A percentile compares a stretch with the other conserved stretches of the same genome.
phyloP scores from a whole-genome alignment of 2,329 filamentous ascomycete genomes.

The Dryadomyces quercivorus region DNA sequence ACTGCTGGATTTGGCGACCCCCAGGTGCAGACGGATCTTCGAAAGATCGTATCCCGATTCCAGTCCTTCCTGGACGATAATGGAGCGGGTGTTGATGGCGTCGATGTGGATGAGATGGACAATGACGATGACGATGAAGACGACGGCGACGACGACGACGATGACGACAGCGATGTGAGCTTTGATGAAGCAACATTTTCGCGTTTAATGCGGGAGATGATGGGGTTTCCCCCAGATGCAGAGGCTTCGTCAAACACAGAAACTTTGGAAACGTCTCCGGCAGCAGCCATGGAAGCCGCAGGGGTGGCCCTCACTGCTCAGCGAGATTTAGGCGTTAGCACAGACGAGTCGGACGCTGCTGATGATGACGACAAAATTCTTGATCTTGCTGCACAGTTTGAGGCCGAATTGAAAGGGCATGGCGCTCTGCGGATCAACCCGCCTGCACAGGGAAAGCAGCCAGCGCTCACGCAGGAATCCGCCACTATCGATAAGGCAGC shows the following conservation, averaged over 20 bases:
- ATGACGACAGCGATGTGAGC: constrained; percentile 62
- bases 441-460: constrained; percentile 17
- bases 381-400: constrained; percentile 56
- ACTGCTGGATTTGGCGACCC: constrained; percentile 48
- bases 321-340: background rate
- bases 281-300: background rate
- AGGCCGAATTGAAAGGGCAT: constrained; percentile 56
- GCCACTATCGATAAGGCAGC: constrained; percentile 13
- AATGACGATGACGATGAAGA: constrained; percentile 43
- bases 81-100: constrained; percentile 66
- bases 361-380: constrained; percentile 33
- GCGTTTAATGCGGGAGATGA: constrained; percentile 84
- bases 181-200: constrained; percentile 81
- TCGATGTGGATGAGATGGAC: constrained; percentile 61
- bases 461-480: constrained; percentile 16
- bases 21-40: constrained; percentile 60
- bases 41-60: constrained; percentile 88
- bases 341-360: constrained; percentile 6
- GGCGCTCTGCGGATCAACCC: constrained; percentile 50
- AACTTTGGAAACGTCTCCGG: no score
- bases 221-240: constrained; percentile 43
- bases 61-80: constrained; percentile 85
- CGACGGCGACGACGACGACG: constrained; percentile 39
- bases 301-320: no score
- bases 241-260: background rate